Conservation (phyloP, 176 grass and related monocot genomes). For the Stipa capillata region DNA sequence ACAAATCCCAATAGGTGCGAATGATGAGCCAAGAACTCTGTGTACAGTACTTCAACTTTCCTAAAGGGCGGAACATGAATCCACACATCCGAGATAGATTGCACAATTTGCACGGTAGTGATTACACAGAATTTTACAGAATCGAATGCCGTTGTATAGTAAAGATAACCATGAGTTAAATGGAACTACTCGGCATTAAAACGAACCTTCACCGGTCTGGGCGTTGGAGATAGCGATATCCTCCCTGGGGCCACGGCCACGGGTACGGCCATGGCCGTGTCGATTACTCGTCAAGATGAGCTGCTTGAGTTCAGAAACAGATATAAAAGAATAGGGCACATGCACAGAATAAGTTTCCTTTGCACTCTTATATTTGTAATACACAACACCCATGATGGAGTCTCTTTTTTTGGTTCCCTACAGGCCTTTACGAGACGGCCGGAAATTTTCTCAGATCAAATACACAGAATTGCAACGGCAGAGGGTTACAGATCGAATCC, state of each 20-base stretch:
- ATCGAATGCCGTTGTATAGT: neutral
- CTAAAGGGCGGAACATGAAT: neutral
- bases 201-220: conserved; percentile 55
- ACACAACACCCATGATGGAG: conserved; percentile 49
- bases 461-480: conserved; percentile 4
- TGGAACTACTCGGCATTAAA: neutral
- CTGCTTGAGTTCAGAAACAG: conserved; percentile 42
- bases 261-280: conserved; percentile 28
- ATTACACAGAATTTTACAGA: neutral
- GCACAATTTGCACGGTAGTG: neutral
- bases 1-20: neutral
- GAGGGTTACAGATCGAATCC: conserved; percentile 14
- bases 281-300: conserved; percentile 28
- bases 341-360: conserved; percentile 39
- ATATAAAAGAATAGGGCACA: conserved; percentile 31
- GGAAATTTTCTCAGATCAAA: neutral
- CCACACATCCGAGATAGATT: neutral
- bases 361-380: conserved; percentile 64
- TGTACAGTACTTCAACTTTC: neutral
- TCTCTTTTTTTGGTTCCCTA: neutral
- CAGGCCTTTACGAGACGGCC: conserved; percentile 11
- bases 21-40: neutral
- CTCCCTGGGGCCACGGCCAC: conserved; percentile 26
- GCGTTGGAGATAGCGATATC: conserved; percentile 41
- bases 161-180: neutral